Base-by-base conservation (phyloP, 768 basidiomycete genomes). In the Leccinum imitatum region DNA sequence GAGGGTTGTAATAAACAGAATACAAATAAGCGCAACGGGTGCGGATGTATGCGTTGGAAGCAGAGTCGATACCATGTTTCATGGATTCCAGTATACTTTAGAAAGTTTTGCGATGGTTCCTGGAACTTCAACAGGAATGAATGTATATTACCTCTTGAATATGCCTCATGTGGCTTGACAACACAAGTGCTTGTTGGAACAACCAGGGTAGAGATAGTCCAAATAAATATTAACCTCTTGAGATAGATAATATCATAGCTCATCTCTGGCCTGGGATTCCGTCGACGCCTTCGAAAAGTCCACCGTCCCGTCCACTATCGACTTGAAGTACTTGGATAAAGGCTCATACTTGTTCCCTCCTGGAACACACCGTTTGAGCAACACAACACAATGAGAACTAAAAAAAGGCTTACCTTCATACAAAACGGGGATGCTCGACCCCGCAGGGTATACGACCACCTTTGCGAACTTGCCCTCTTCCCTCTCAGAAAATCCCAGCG, bases 311-410 rank as follows among this genome's bases (percentile, higher is more conserved):
- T 89, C 86, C 17, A 89, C 67, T 37, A 91, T 78, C 1, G 86
- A 84, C 64, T 84, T 86, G 71, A 89, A 87, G 77, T 88, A 91
- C 66, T 86, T 84, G 61, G 82, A 82, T 44, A 96, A 77, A 3
- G 88, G 80, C 55, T 93, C 89, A 63, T 85, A 81, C 75, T 95
- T 95, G 67, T 79, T 81, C 37, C 80, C 72, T 46, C 92, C 93
- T 89, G 65, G 7, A 41, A 14, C 48, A 44, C 11, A 46, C 27
- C 15, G 10, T 53, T 15, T 61, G 19, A 61, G 25, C 44, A 59
- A 50, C 56, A 21, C 46, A 7, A 21, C 41, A 3, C 44, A 15
- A 56, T 21, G 25, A 47, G 15, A 35, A 14, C 19, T n/a, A n/a
- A 41, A 46, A 8, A 57, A 51, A 23, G 63, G 64, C 72, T 47